Base-by-base conservation (phyloP, 768 basidiomycete species). In the Hygrocybe coccinea region DNA sequence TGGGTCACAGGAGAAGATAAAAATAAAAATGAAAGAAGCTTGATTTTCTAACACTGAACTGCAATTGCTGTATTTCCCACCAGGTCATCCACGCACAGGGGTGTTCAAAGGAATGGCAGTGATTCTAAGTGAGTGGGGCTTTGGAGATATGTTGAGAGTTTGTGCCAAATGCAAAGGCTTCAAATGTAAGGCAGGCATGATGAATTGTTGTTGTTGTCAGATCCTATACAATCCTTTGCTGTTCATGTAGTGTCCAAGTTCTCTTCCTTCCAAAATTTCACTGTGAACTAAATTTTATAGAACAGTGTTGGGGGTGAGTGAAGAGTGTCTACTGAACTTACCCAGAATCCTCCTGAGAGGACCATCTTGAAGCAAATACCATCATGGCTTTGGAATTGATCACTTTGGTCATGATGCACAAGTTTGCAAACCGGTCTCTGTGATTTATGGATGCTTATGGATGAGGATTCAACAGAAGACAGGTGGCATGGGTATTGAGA, bases 201-300 rank as follows among this genome's bases (percentile, higher is more conserved):
- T 44, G 2, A 46, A 52, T 9, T 74, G 71, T 58, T 72, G 69
- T 57, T 65, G 60, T 37, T 60, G 64, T 1, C 56, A 63, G 7
- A 41, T 70, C n/a, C 62, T 74, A 1, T 70, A 57, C 55, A 65
- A 60, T 22, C 63, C 74, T 50, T 70, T 69, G 1, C 69, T 76
- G 52, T 75, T 76, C 57, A 60, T n/a, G n/a, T n/a, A 57, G 63
- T 14, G 55, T 62, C 46, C 39, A 50, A 25, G 58, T 62, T 11
- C 12, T 65, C 10, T 69, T 66, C 57, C 56, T 68, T 5, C 68
- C 69, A 11, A 64, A 73, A 41, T 72, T 69, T 50, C 71, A 74
- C 53, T 72, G 66, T 48, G 66, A 73, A 60, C 61, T 73, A 21
- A 72, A 74, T 47, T 71, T 69, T 39, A 74, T 75, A 61, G 70